phyloP scores from a whole-genome alignment of 2,329 filamentous ascomycete species.

The Metarhizium rileyi region DNA sequence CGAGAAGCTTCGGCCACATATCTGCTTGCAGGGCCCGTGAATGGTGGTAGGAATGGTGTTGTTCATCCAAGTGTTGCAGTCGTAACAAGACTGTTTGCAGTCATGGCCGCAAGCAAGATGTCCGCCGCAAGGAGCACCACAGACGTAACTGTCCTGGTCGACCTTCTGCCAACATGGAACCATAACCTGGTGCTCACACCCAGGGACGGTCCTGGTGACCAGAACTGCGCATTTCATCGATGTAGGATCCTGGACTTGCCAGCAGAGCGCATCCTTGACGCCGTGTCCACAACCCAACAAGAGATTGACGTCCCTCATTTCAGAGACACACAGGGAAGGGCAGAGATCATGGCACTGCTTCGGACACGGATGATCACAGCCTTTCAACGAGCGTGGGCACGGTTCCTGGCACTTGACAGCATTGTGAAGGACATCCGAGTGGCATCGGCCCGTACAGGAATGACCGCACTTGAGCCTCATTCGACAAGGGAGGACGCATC shows the following conservation, averaged over 20 bases:
- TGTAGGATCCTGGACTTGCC: constrained; percentile 31
- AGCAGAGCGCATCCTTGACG: constrained; percentile 20
- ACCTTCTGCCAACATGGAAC: constrained; percentile 43
- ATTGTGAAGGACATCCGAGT: constrained; percentile 36
- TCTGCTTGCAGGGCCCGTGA: constrained; percentile 38
- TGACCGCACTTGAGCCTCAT: constrained; percentile 39
- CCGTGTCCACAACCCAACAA: background rate
- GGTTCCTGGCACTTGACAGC: constrained; percentile 34
- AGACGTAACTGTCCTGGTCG: constrained; percentile 29
- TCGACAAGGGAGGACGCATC: constrained; percentile 44
- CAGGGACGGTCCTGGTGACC: constrained; percentile 38
- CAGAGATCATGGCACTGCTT: constrained; percentile 34
- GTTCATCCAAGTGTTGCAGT: constrained; percentile 32
- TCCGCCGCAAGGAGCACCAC: constrained; percentile 35
- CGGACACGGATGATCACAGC: constrained; percentile 36
- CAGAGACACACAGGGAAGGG: background rate
- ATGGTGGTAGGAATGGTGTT: constrained; percentile 19
- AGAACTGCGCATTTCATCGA: constrained; percentile 36
- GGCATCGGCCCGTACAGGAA: constrained; percentile 34
- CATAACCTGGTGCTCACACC: constrained; percentile 43
- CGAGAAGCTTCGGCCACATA: constrained; percentile 38
- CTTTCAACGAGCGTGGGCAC: constrained; percentile 30
- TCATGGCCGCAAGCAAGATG: constrained; percentile 47
- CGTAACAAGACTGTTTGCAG: constrained; percentile 39
- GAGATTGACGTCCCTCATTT: background rate